phyloP scores from a whole-genome alignment of 192 early-diverging fungal genomes.

The Podila verticillata region DNA sequence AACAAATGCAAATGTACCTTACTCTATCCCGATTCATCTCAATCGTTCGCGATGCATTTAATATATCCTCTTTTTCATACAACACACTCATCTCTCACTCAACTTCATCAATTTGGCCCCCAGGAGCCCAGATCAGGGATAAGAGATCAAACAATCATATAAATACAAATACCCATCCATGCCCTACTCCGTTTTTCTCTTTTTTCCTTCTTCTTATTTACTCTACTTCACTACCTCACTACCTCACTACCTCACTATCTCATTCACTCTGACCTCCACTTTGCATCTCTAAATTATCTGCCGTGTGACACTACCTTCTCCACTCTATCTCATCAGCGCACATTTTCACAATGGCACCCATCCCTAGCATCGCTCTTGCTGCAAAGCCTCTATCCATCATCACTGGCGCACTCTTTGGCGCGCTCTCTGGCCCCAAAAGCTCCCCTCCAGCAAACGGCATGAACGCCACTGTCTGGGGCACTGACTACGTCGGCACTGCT shows the following conservation, averaged over 20 bases:
- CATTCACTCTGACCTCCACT: background rate
- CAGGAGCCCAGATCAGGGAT: too few relatives aligned
- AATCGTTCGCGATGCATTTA: too few relatives aligned
- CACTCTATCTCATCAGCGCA: background rate
- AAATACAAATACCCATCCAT: too few relatives aligned
- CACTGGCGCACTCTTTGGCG: constrained; percentile 35
- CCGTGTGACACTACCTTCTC: background rate
- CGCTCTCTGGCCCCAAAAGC: constrained; percentile 36
- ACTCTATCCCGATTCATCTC: too few relatives aligned
- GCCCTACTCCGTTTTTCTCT: background rate
- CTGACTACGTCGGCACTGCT: constrained; percentile 32
- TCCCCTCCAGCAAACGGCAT: constrained; percentile 36
- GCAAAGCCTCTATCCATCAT: constrained; percentile 43
- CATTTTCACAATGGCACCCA: constrained; percentile 34
- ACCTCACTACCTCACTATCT: background rate
- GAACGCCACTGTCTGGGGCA: constrained; percentile 36
- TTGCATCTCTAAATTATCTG: background rate
- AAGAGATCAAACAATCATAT: too few relatives aligned
- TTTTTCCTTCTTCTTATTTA: background rate
- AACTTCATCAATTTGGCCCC: too few relatives aligned
- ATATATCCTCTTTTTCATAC: too few relatives aligned
- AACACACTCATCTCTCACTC: too few relatives aligned
- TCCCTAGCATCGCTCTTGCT: constrained; percentile 26
- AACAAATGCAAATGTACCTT: too few relatives aligned
- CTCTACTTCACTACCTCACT: background rate